phyloP scores from a whole-genome alignment of 176 grass and related monocot species.

The Ananas comosus region DNA sequence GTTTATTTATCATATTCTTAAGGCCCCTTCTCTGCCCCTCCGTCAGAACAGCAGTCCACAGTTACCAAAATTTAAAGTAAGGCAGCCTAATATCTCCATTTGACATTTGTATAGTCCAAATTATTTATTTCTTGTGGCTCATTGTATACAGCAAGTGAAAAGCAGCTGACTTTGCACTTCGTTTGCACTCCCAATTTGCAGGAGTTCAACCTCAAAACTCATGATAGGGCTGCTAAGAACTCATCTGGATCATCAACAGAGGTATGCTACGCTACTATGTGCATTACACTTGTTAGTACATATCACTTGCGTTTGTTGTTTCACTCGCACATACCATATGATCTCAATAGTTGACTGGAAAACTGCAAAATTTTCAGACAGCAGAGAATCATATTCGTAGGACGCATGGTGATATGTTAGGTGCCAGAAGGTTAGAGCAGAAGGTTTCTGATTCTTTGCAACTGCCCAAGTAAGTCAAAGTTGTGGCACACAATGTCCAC shows the following conservation, averaged over 20 bases:
- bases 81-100: not conserved
- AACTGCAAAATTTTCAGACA: not conserved
- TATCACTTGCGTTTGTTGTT: not conserved
- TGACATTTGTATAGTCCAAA: not conserved
- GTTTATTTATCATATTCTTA: conserved; percentile 13
- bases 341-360: not conserved
- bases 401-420: conserved; percentile 5
- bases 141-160: not conserved
- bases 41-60: conserved; percentile 6
- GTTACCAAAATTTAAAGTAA: conserved; percentile 23
- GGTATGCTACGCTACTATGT: not conserved
- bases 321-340: not conserved
- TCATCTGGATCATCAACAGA: not conserved
- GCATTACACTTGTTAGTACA: not conserved
- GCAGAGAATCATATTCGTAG: not conserved
- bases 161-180: not conserved
- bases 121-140: not conserved
- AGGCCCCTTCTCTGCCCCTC: conserved; percentile 6
- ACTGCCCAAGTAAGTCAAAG: conserved; percentile 14
- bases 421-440: conserved; percentile 14
- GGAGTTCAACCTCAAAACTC: conserved; percentile 16
- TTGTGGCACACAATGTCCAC: not conserved
- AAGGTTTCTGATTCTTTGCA: conserved; percentile 8
- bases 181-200: conserved; percentile 11
- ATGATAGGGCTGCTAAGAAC: conserved; percentile 3